phyloP scores from a whole-genome alignment of 169 alveolate genomes.

The Cryptosporidium ubiquitum region DNA sequence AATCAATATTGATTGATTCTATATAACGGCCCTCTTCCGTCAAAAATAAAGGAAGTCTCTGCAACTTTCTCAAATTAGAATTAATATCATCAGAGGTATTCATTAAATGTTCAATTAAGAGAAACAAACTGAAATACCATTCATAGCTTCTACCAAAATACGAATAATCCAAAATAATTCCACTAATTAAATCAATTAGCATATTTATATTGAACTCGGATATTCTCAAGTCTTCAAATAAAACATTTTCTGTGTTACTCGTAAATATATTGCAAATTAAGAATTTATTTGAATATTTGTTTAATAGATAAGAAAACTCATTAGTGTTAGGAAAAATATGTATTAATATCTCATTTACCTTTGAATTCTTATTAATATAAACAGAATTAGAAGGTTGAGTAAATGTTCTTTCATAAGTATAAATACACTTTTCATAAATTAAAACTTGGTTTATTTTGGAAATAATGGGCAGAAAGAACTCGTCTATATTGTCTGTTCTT shows the following conservation, averaged over 20 bases:
- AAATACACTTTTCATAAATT: slow-evolving; percentile 4
- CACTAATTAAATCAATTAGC: slow-evolving; percentile 17
- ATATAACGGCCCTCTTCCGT: slow-evolving; percentile 46
- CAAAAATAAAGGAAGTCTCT: slow-evolving; percentile 14
- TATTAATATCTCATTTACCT: not conserved
- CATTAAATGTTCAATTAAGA: slow-evolving; percentile 2
- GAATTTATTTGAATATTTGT: slow-evolving; percentile 9
- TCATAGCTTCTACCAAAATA: slow-evolving; percentile 41
- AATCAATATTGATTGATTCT: not conserved
- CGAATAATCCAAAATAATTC: slow-evolving; percentile 44
- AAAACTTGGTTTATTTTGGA: not conserved
- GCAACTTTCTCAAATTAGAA: not conserved
- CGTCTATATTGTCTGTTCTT: slow-evolving; percentile 3
- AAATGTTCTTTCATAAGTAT: slow-evolving; percentile 1
- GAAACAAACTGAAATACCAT: slow-evolving; percentile 40
- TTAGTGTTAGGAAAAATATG: slow-evolving; percentile 20
- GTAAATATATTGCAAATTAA: not conserved
- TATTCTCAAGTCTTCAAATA: slow-evolving; percentile 36
- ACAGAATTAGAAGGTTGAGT: slow-evolving; percentile 18
- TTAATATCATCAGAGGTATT: not conserved
- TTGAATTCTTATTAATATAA: not conserved
- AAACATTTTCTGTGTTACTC: not conserved
- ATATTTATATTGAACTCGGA: slow-evolving; percentile 14
- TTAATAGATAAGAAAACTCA: slow-evolving; percentile 46
- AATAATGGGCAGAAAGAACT: slow-evolving; percentile 14